These are phyloP conservation scores for Candida frijolesensis DNA, from an alignment of 1,139 yeast species.

Conservation along the genomic window DNA sequence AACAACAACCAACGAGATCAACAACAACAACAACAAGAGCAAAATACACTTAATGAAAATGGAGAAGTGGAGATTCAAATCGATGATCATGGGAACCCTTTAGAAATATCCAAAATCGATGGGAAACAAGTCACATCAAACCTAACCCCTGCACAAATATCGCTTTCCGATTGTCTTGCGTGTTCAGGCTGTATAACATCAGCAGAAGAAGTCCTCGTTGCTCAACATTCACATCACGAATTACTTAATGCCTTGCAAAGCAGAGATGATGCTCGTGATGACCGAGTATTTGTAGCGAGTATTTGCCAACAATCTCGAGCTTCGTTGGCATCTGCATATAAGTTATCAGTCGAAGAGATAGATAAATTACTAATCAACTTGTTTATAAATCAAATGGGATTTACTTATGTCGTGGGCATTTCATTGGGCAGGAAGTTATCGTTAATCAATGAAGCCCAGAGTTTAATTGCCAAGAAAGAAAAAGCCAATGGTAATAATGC, in stretches of 20 bases:
- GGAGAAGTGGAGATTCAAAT: slow-evolving; percentile 64
- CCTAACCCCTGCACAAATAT: slow-evolving; percentile 82
- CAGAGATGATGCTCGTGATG: slow-evolving; percentile 18
- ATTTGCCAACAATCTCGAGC: slow-evolving; percentile 86
- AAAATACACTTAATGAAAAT: slow-evolving; percentile 21
- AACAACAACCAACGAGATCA: not conserved
- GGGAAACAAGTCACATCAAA: slow-evolving; percentile 41
- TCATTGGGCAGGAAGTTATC: slow-evolving; percentile 79
- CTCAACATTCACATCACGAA: slow-evolving; percentile 87
- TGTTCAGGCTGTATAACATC: slow-evolving; percentile 98
- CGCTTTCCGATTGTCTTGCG: slow-evolving; percentile 90
- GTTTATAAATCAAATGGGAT: slow-evolving; percentile 64
- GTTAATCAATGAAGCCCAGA: slow-evolving; percentile 59
- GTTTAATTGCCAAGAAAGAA: slow-evolving; percentile 30
- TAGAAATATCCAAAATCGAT: slow-evolving; percentile 66
- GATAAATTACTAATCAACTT: slow-evolving; percentile 65
- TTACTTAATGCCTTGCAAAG: slow-evolving; percentile 58
- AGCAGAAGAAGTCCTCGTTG: slow-evolving; percentile 89
- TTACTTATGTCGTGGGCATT: slow-evolving; percentile 78
- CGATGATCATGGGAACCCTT: slow-evolving; percentile 65
- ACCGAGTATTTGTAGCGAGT: slow-evolving; percentile 64
- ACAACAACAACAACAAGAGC: slow-evolving; percentile 18
- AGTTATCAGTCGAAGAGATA: slow-evolving; percentile 51
- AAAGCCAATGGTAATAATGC: slow-evolving; percentile 1
- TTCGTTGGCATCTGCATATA: slow-evolving; percentile 73